Conservation (phyloP, 108 stramenopile genomes). For the Cylindrotheca fusiformis region DNA sequence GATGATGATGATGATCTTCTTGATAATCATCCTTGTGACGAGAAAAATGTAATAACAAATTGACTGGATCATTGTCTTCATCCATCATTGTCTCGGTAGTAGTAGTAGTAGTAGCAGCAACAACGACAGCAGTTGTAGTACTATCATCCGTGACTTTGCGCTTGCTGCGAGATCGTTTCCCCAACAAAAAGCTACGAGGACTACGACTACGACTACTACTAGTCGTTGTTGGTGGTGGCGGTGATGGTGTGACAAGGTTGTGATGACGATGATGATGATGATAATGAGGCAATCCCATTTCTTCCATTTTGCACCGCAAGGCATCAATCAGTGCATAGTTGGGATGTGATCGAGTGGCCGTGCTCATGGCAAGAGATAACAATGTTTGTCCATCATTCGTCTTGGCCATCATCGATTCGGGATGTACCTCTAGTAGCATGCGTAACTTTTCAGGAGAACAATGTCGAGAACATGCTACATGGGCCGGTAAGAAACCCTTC, state of each 20-base stretch:
- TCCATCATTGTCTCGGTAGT: neutral
- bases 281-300: neutral
- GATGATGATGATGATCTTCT: too few relatives aligned
- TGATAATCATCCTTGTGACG: slow-evolving; percentile 23
- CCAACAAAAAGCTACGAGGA: neutral
- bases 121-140: too few relatives aligned
- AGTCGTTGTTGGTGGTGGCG: neutral
- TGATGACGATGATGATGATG: neutral
- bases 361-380: slow-evolving; percentile 30
- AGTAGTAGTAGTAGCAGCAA: neutral
- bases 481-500: slow-evolving; percentile 56
- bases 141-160: slow-evolving; percentile 9
- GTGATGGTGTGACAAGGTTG: neutral
- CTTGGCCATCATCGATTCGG: slow-evolving; percentile 22
- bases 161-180: neutral
- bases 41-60: slow-evolving; percentile 36
- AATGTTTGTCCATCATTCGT: slow-evolving; percentile 45
- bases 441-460: slow-evolving; percentile 57
- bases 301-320: slow-evolving; percentile 14
- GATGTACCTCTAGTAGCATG: slow-evolving; percentile 48
- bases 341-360: slow-evolving; percentile 50
- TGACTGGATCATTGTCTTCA: slow-evolving; percentile 20
- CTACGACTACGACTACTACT: neutral
- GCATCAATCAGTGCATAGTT: slow-evolving; percentile 52
- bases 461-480: slow-evolving; percentile 60